Evolutionary conservation across 257 asterid species (phyloP).

Genomic region (Coffea eugenioides): DNA sequence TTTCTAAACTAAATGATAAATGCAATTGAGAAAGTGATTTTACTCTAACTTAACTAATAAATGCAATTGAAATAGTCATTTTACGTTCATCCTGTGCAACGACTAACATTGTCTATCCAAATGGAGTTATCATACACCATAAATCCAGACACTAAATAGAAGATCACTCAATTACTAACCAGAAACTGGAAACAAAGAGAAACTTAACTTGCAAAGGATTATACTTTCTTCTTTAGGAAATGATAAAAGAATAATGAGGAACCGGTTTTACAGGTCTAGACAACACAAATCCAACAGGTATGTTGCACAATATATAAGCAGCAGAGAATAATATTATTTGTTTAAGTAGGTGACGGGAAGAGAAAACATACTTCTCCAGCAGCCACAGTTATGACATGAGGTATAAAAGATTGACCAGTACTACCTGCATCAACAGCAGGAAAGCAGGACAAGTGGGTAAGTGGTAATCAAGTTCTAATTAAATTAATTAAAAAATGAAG

Average conservation of each 20-base stretch:
- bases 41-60: neutral
- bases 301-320: neutral
- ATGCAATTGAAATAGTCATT: neutral
- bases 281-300: neutral
- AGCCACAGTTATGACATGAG: constrained; percentile 49
- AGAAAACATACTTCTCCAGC: constrained; percentile 56
- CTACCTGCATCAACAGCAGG: constrained; percentile 40
- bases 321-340: neutral
- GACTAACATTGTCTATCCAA: neutral
- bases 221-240: neutral
- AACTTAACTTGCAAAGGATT: neutral
- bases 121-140: neutral
- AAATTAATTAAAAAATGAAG: neutral
- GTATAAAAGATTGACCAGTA: constrained; percentile 49
- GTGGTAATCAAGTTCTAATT: neutral
- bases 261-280: too few species aligned
- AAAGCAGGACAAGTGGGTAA: neutral
- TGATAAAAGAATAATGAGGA: neutral
- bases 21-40: neutral
- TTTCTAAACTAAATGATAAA: neutral
- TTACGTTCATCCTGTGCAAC: neutral
- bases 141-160: neutral
- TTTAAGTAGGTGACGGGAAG: neutral
- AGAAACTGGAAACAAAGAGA: neutral
- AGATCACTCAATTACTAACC: neutral